Conservation (phyloP, 768 basidiomycete genomes). For the Suillus alpinus region DNA sequence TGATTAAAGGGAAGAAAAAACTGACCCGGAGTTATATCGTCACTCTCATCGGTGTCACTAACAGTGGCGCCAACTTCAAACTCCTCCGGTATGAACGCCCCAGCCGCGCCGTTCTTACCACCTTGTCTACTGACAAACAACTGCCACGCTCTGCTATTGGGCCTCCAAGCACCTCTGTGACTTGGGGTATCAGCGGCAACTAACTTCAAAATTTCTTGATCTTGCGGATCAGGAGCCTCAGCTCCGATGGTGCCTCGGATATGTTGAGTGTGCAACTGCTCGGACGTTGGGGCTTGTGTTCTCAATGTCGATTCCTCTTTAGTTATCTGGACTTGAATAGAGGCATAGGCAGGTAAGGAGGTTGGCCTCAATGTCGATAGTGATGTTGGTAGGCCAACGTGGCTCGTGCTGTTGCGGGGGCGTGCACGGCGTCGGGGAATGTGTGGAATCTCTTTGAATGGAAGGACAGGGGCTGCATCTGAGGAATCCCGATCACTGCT, state of each 20-base stretch:
- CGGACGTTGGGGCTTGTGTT: not conserved
- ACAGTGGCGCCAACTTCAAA: slow-evolving; percentile 26
- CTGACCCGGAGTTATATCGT: slow-evolving; percentile 27
- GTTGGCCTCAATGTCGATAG: slow-evolving; percentile 60
- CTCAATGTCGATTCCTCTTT: not conserved
- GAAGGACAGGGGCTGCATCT: slow-evolving; percentile 35
- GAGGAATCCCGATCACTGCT: slow-evolving; percentile 29
- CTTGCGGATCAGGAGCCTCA: slow-evolving; percentile 36
- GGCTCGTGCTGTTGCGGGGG: slow-evolving; percentile 24
- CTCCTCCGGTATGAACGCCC: slow-evolving; percentile 35
- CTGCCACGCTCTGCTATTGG: slow-evolving; percentile 62
- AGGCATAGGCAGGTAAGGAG: slow-evolving; percentile 69
- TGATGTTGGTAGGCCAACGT: slow-evolving; percentile 50
- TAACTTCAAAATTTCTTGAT: slow-evolving; percentile 54
- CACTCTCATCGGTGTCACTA: slow-evolving; percentile 19
- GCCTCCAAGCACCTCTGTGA: slow-evolving; percentile 69
- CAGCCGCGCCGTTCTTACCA: slow-evolving; percentile 21
- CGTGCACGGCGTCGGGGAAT: slow-evolving; percentile 23
- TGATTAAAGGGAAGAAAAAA: not conserved
- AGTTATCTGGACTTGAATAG: slow-evolving; percentile 35
- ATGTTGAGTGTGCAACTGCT: slow-evolving; percentile 12
- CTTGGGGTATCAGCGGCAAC: slow-evolving; percentile 71
- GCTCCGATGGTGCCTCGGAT: not conserved
- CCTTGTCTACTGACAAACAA: slow-evolving; percentile 45
- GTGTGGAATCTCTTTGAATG: slow-evolving; percentile 30